Percentiles rank a stretch among this genome's conserved stretches.
Evolutionary conservation across 345 rosid genomes (phyloP).

Genomic region (Salix dunnii): DNA sequence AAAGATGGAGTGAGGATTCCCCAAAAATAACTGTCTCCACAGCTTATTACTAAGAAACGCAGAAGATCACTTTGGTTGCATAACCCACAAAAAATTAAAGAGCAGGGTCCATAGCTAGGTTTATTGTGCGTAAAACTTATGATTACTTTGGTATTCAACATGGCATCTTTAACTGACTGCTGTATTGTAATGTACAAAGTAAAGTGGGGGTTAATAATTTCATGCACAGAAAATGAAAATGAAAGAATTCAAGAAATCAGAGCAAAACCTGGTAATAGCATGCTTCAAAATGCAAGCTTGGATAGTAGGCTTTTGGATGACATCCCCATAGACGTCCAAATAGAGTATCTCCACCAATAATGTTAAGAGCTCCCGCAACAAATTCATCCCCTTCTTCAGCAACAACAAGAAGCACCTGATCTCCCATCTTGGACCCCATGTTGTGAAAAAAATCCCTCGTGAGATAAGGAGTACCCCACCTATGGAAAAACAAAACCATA

Average conservation of each 20-base stretch:
- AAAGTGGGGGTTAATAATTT: neutral
- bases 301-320: slow-evolving; percentile 68
- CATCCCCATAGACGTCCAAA: slow-evolving; percentile 98
- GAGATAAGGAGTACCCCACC: slow-evolving; percentile 96
- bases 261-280: slow-evolving; percentile 89
- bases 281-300: slow-evolving; percentile 90
- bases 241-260: neutral
- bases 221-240: neutral
- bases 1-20: neutral
- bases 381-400: slow-evolving; percentile 86
- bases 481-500: slow-evolving; percentile 13
- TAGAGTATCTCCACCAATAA: slow-evolving; percentile 84
- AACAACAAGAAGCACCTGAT: slow-evolving; percentile 61
- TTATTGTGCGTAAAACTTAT: too few relatives aligned
- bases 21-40: neutral
- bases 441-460: slow-evolving; percentile 81
- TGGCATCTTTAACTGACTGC: neutral
- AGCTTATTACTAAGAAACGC: neutral
- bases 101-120: neutral
- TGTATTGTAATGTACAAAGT: neutral
- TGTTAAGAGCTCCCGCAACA: slow-evolving; percentile 92
- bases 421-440: slow-evolving; percentile 83
- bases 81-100: neutral
- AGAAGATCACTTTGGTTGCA: neutral
- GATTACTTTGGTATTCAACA: neutral